Conservation (phyloP, 2,329 filamentous ascomycete species). For the Nemania diffusa region DNA sequence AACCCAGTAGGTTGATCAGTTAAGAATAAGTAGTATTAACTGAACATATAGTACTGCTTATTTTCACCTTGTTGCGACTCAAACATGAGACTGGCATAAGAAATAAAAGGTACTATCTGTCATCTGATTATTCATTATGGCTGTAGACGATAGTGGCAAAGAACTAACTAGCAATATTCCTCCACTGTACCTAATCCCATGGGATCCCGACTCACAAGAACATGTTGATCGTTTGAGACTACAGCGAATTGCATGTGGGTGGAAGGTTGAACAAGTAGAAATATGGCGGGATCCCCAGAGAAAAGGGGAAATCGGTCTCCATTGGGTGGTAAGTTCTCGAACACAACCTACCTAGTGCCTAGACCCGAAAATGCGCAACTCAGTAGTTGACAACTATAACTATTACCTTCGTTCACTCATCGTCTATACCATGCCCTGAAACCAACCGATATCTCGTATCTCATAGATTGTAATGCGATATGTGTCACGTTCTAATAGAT, state of each 20-base stretch:
- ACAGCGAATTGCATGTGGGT: slow-evolving; percentile 40
- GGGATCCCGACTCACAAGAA: slow-evolving; percentile 39
- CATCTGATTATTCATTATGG: neutral
- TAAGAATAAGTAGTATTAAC: neutral
- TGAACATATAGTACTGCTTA: neutral
- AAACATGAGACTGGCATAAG: neutral
- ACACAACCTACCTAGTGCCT: neutral
- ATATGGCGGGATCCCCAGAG: slow-evolving; percentile 34
- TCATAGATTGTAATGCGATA: neutral
- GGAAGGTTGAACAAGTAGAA: slow-evolving; percentile 38
- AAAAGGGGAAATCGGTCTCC: slow-evolving; percentile 32
- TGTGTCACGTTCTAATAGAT: slow-evolving; percentile 10
- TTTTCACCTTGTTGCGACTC: neutral
- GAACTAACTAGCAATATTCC: neutral
- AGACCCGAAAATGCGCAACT: too few species aligned
- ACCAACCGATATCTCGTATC: neutral
- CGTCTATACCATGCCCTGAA: neutral
- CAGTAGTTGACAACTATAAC: too few species aligned
- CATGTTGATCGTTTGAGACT: slow-evolving; percentile 39
- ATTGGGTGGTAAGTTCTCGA: slow-evolving; percentile 38
- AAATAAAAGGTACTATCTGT: neutral
- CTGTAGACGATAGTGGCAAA: neutral
- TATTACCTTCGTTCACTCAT: neutral
- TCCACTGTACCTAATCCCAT: slow-evolving; percentile 34
- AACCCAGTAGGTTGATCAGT: too few species aligned